phyloP scores from a whole-genome alignment of 768 basidiomycete species.

The Suillus luteus region DNA sequence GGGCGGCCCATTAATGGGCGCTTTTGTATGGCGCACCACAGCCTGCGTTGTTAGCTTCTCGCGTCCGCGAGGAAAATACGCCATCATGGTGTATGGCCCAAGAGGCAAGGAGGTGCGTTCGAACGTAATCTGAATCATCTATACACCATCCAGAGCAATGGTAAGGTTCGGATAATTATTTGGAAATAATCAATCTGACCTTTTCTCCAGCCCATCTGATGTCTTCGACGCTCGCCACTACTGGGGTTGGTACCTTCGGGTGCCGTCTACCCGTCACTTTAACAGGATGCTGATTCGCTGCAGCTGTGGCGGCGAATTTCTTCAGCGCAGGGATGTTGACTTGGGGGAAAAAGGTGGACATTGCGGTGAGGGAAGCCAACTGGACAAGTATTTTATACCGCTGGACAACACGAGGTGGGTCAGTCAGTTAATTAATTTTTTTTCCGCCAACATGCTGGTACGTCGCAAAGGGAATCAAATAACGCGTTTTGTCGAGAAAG shows the following conservation, averaged over 20 bases:
- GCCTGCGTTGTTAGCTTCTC: conserved; percentile 31
- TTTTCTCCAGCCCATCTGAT: conserved; percentile 32
- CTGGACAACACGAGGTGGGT: conserved; percentile 14
- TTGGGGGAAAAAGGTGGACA: conserved; percentile 28
- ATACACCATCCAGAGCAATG: not conserved
- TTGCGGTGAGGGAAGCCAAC: conserved; percentile 4
- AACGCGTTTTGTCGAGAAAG: conserved; percentile 7
- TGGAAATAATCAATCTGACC: conserved; percentile 17
- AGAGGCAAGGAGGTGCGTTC: conserved; percentile 29
- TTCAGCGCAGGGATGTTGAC: conserved; percentile 30
- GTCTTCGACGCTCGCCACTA: conserved; percentile 26
- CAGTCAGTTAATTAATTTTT: conserved; percentile 8
- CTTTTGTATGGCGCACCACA: conserved; percentile 23
- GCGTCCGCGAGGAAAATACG: conserved; percentile 34
- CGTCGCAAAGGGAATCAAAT: conserved; percentile 9
- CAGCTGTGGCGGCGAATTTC: conserved; percentile 28
- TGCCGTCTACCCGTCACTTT: conserved; percentile 14
- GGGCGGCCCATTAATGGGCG: not conserved
- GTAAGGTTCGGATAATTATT: not conserved
- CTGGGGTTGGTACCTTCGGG: conserved; percentile 21
- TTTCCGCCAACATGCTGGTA: not conserved
- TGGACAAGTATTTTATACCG: conserved; percentile 4
- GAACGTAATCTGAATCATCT: conserved; percentile 35
- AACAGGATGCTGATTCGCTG: conserved; percentile 23
- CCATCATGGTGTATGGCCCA: conserved; percentile 32